A percentile compares a stretch with the other conserved stretches of the same genome.
phyloP scores from a whole-genome alignment of 2,329 filamentous ascomycete genomes.

The Phaeosphaeriaceae sp. region DNA sequence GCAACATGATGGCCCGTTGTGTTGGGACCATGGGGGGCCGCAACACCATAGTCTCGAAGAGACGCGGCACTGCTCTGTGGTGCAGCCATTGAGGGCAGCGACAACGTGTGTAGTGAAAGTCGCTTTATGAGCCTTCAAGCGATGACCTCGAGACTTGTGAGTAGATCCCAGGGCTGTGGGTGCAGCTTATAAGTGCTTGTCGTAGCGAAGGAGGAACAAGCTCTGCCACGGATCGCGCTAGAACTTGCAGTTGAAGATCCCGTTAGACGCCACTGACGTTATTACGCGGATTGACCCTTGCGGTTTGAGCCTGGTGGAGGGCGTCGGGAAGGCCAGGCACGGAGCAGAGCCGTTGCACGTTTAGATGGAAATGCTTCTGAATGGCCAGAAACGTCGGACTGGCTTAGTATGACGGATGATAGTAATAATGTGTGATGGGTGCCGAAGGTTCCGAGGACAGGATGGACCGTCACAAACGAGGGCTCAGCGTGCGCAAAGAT shows the following conservation, averaged over 20 bases:
- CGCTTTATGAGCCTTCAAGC: neutral
- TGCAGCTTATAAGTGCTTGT: constrained; percentile 20
- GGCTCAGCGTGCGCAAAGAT: constrained; percentile 1
- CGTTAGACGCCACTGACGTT: constrained; percentile 11
- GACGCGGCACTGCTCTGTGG: constrained; percentile 31
- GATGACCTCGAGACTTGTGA: neutral
- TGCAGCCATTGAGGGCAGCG: constrained; percentile 24
- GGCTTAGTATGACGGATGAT: constrained; percentile 16
- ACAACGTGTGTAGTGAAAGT: constrained; percentile 3
- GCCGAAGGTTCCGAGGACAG: constrained; percentile 22
- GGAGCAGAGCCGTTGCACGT: constrained; percentile 25
- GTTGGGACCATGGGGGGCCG: constrained; percentile 58
- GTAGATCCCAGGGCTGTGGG: constrained; percentile 3
- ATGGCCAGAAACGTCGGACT: constrained; percentile 19
- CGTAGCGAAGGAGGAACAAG: neutral
- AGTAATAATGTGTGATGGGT: constrained; percentile 12
- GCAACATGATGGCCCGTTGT: constrained; percentile 53
- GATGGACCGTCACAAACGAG: constrained; percentile 1
- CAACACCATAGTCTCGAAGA: constrained; percentile 56
- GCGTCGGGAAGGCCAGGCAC: constrained; percentile 12
- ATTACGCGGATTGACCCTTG: neutral
- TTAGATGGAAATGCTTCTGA: constrained; percentile 17
- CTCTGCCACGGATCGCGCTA: constrained; percentile 1
- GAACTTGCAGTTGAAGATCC: neutral
- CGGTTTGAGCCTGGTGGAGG: neutral